Conservation (phyloP, 306 rosid species). For the Vigna reflexopilosa region DNA sequence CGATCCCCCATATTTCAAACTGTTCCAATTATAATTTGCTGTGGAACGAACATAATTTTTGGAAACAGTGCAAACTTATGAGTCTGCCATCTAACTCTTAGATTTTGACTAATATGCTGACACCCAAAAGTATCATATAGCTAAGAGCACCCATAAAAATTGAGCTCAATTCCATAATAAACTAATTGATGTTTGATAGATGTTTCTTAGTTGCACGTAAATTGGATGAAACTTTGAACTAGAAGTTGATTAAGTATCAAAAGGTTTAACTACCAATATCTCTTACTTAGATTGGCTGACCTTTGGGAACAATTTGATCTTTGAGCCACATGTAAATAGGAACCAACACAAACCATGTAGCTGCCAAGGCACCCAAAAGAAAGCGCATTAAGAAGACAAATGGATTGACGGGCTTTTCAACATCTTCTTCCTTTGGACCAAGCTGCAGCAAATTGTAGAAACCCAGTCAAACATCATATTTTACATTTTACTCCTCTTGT, state of each 20-base stretch:
- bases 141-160: slow-evolving; percentile 32
- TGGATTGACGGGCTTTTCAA: slow-evolving; percentile 66
- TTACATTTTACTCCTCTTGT: slow-evolving; percentile 25
- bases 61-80: too few species aligned
- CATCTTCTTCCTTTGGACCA: slow-evolving; percentile 96
- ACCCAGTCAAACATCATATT: slow-evolving; percentile 37
- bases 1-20: too few species aligned
- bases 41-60: too few species aligned
- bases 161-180: slow-evolving; percentile 26
- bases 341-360: slow-evolving; percentile 76
- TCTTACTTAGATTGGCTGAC: slow-evolving; percentile 81
- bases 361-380: slow-evolving; percentile 80
- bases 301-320: slow-evolving; percentile 84
- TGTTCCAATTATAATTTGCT: too few species aligned
- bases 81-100: too few species aligned
- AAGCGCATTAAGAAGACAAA: slow-evolving; percentile 65
- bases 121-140: slow-evolving; percentile 27
- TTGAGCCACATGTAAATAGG: slow-evolving; percentile 96
- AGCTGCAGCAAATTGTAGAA: slow-evolving; percentile 67
- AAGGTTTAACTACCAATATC: slow-evolving; percentile 38
- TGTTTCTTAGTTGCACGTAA: slow-evolving; percentile 35
- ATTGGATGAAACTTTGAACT: slow-evolving; percentile 38
- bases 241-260: slow-evolving; percentile 27
- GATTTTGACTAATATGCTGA: too few species aligned
- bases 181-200: slow-evolving; percentile 11